Percentiles rank a stretch among this genome's conserved stretches.
phyloP scores from a whole-genome alignment of 2,329 filamentous ascomycete genomes.

The Trichoderma polysporum region DNA sequence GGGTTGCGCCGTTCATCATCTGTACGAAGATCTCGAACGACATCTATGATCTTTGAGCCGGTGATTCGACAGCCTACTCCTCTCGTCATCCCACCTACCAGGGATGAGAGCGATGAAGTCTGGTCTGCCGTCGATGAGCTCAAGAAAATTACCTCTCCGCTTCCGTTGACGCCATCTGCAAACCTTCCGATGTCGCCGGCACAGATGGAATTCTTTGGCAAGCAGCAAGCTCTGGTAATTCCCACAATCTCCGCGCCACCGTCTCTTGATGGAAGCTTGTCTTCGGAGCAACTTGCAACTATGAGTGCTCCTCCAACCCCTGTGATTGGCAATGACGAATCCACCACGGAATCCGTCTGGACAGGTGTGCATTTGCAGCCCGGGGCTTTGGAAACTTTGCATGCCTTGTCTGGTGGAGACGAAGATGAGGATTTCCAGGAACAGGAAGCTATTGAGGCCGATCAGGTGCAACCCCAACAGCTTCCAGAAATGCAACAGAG shows the following conservation, averaged over 20 bases:
- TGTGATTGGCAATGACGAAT: slow-evolving; percentile 59
- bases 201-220: slow-evolving; percentile 68
- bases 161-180: slow-evolving; percentile 62
- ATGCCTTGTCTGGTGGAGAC: slow-evolving; percentile 64
- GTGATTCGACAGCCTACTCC: slow-evolving; percentile 40
- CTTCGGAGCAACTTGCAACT: slow-evolving; percentile 80
- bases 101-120: slow-evolving; percentile 36
- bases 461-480: slow-evolving; percentile 24
- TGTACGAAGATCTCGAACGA: slow-evolving; percentile 42
- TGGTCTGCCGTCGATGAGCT: slow-evolving; percentile 47
- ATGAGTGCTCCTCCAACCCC: slow-evolving; percentile 85
- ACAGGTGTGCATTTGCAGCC: slow-evolving; percentile 72
- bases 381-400: slow-evolving; percentile 76
- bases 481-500: slow-evolving; percentile 52
- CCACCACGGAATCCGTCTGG: slow-evolving; percentile 64
- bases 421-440: slow-evolving; percentile 59
- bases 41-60: slow-evolving; percentile 34
- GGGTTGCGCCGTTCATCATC: slow-evolving; percentile 31
- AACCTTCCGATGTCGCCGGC: slow-evolving; percentile 75
- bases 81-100: slow-evolving; percentile 52
- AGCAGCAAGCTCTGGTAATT: slow-evolving; percentile 61
- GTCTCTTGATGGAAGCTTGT: slow-evolving; percentile 84
- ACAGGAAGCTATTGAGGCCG: slow-evolving; percentile 49
- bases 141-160: slow-evolving; percentile 56
- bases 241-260: slow-evolving; percentile 78